Evolutionary conservation across 495 filamentous ascomycete species (phyloP).

Genomic region (Venustampulla echinocandica): DNA sequence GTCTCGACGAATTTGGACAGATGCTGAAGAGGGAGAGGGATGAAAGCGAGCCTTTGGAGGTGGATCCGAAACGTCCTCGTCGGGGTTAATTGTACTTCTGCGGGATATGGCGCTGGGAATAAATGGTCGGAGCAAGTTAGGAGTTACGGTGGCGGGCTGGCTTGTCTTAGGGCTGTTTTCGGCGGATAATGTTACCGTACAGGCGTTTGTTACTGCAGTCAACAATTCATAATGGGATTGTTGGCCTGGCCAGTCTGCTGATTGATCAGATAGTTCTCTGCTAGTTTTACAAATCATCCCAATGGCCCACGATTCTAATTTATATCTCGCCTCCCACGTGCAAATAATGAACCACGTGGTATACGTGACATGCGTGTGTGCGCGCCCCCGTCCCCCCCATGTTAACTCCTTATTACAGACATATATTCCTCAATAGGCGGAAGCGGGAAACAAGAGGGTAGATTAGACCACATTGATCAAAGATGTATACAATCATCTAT

Average conservation of each 20-base stretch:
- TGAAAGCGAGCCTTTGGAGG: not conserved
- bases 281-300: not conserved
- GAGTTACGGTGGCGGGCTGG: no score
- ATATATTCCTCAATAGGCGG: constrained; percentile 8
- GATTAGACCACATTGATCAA: not conserved
- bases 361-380: constrained; percentile 11
- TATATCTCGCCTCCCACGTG: no score
- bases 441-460: constrained; percentile 1
- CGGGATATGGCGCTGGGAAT: no score
- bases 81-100: no score
- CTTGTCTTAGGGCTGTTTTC: no score
- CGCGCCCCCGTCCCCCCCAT: no score
- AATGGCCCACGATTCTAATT: no score
- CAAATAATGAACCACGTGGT: constrained; percentile 5
- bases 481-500: constrained; percentile 7
- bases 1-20: not conserved
- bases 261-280: not conserved
- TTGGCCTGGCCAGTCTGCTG: not conserved
- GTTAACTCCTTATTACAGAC: constrained; percentile 13
- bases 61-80: constrained; percentile 1
- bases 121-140: no score
- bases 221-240: no score
- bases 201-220: no score
- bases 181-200: no score
- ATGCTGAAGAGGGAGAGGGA: constrained; percentile 1